A percentile compares a stretch with the other conserved stretches of the same genome.
phyloP scores from a whole-genome alignment of 805 yeast genomes.

The Torulaspora franciscae region DNA sequence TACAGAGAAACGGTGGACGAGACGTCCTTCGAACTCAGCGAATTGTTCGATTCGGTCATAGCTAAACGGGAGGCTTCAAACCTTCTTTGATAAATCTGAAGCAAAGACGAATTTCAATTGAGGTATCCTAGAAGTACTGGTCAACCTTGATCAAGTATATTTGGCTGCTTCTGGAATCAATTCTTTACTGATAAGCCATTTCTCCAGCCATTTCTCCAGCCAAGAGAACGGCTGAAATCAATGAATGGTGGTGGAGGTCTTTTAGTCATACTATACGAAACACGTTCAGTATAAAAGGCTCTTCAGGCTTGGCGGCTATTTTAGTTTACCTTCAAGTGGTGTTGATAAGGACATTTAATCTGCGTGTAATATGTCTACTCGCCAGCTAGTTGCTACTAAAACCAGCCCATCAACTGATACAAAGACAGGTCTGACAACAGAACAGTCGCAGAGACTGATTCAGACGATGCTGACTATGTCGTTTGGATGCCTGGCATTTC shows the following conservation, averaged over 20 bases:
- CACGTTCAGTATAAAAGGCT: not conserved
- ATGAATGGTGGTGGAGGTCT: not conserved
- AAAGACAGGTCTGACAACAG: slow-evolving; percentile 31
- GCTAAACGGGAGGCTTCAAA: not conserved
- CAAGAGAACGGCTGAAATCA: not conserved
- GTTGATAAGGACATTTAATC: not conserved
- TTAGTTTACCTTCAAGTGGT: not conserved
- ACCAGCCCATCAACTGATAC: slow-evolving; percentile 14
- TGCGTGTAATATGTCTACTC: slow-evolving; percentile 9
- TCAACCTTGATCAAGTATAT: no score
- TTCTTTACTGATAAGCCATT: not conserved
- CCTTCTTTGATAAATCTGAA: not conserved
- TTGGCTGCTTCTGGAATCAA: not conserved
- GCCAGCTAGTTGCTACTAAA: slow-evolving; percentile 13
- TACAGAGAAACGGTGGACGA: slow-evolving; percentile 23
- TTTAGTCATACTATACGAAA: not conserved
- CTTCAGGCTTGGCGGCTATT: slow-evolving; percentile 2
- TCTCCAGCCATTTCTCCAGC: not conserved
- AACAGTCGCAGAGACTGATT: slow-evolving; percentile 44
- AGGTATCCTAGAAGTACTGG: not conserved
- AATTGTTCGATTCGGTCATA: slow-evolving; percentile 24
- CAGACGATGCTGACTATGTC: slow-evolving; percentile 49
- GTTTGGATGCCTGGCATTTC: slow-evolving; percentile 52
- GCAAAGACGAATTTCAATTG: not conserved
- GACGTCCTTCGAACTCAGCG: slow-evolving; percentile 22